Evolutionary conservation across 805 yeast species (phyloP).

Genomic region (Candida sithepensis): DNA sequence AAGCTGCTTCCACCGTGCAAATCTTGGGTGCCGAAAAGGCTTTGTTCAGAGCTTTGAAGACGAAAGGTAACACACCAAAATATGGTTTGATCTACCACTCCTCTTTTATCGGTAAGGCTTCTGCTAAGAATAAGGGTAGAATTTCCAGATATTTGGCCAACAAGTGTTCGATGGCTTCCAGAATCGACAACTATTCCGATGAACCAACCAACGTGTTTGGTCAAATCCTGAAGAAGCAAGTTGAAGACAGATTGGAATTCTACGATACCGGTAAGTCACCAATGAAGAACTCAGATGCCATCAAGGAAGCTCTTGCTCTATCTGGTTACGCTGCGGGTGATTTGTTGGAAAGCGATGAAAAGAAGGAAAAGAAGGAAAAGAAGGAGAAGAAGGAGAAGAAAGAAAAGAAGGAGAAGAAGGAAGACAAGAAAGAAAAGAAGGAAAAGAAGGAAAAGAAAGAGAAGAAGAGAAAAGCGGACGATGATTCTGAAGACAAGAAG

Average conservation of each 20-base stretch:
- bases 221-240: slow-evolving; percentile 88
- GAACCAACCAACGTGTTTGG: slow-evolving; percentile 91
- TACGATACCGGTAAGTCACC: slow-evolving; percentile 97
- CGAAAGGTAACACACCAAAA: slow-evolving; percentile 95
- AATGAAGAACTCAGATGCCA: slow-evolving; percentile 92
- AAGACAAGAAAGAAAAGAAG: slow-evolving; percentile 49
- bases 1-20: slow-evolving; percentile 99
- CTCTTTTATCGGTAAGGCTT: slow-evolving; percentile 89
- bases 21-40: slow-evolving; percentile 98
- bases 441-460: slow-evolving; percentile 53
- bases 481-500: slow-evolving; percentile 32
- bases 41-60: slow-evolving; percentile 90
- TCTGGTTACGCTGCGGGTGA: slow-evolving; percentile 35
- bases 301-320: slow-evolving; percentile 82
- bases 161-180: slow-evolving; percentile 98
- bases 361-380: slow-evolving; percentile 37
- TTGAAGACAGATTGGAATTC: slow-evolving; percentile 94
- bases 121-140: slow-evolving; percentile 97
- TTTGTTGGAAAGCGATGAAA: slow-evolving; percentile 30
- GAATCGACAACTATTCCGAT: slow-evolving; percentile 97
- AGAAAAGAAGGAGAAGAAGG: slow-evolving; percentile 47
- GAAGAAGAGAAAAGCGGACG: slow-evolving; percentile 40
- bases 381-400: slow-evolving; percentile 45
- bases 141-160: slow-evolving; percentile 97
- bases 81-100: slow-evolving; percentile 95